phyloP scores from a whole-genome alignment of 2,329 filamentous ascomycete species.

The Penicillium sp. region DNA sequence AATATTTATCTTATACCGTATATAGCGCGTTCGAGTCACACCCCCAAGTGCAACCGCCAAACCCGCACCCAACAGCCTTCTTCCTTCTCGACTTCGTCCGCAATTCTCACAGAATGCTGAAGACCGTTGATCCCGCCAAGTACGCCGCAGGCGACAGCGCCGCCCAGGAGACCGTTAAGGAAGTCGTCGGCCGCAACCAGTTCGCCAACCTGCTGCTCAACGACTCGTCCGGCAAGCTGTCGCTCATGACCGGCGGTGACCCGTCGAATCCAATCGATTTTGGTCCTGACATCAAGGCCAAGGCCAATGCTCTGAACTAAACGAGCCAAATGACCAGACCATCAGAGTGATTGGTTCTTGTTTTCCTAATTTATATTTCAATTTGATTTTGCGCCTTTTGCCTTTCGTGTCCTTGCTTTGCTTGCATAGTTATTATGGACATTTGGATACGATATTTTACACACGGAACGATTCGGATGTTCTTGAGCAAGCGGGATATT shows the following conservation, averaged over 20 bases:
- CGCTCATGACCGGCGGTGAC: constrained; percentile 30
- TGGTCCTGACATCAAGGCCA: constrained; percentile 27
- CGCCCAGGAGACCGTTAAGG: constrained; percentile 15
- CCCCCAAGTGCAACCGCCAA: constrained; percentile 33
- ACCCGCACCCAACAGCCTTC: constrained; percentile 30
- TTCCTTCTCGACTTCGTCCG: constrained; percentile 69
- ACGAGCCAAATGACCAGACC: neutral
- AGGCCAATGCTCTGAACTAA: constrained; percentile 19
- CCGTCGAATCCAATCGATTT: constrained; percentile 28
- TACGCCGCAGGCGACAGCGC: constrained; percentile 23
- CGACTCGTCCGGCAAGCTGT: constrained; percentile 29
- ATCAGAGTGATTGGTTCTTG: neutral
- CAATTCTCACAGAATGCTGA: constrained; percentile 58
- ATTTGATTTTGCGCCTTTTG: neutral
- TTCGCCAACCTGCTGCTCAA: constrained; percentile 29
- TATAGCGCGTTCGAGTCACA: constrained; percentile 32
- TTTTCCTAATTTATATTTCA: neutral
- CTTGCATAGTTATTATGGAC: neutral
- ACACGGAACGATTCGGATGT: neutral
- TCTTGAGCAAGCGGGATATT: neutral
- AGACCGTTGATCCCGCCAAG: constrained; percentile 25
- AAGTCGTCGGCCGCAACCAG: constrained; percentile 30
- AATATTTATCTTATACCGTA: neutral
- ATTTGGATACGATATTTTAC: neutral
- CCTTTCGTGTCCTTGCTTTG: neutral